A percentile compares a stretch with the other conserved stretches of the same genome.
Evolutionary conservation across 768 basidiomycete species (phyloP).

Genomic region (Scleroderma citrinum): DNA sequence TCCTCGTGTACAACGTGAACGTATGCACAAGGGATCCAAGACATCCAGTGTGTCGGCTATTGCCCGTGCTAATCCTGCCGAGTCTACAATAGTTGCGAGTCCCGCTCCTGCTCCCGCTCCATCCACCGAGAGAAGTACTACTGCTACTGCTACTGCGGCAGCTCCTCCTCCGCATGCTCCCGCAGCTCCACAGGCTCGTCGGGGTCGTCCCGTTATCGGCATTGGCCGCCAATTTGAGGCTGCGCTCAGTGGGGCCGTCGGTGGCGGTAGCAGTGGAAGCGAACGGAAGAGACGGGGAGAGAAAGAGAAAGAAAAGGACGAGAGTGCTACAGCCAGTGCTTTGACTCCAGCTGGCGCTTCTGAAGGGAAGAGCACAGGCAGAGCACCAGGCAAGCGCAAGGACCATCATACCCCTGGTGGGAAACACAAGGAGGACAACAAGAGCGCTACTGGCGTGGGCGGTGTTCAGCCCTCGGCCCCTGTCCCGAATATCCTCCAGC

Average conservation of each 20-base stretch:
- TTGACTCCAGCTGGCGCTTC: background rate
- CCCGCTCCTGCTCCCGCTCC: slow-evolving; percentile 1
- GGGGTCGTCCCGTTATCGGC: slow-evolving; percentile 55
- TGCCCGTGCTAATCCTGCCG: background rate
- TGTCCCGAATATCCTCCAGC: slow-evolving; percentile 23
- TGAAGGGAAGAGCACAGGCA: background rate
- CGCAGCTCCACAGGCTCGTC: slow-evolving; percentile 25
- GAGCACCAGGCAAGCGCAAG: background rate
- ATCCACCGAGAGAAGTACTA: background rate
- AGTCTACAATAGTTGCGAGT: background rate
- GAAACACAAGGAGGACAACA: slow-evolving; percentile 14
- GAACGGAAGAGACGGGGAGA: slow-evolving; percentile 29
- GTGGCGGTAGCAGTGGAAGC: slow-evolving; percentile 10
- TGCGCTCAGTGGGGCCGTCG: slow-evolving; percentile 56
- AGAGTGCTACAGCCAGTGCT: background rate
- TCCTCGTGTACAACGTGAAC: slow-evolving; percentile 10
- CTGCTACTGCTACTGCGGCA: background rate
- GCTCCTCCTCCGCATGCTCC: slow-evolving; percentile 16
- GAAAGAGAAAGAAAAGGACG: slow-evolving; percentile 27
- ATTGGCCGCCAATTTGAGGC: slow-evolving; percentile 67
- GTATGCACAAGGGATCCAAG: slow-evolving; percentile 6
- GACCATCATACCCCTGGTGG: background rate
- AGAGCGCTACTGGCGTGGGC: background rate
- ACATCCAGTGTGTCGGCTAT: slow-evolving; percentile 1
- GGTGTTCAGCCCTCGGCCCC: background rate